phyloP scores from a whole-genome alignment of 306 rosid species.

The Macrotyloma uniflorum region DNA sequence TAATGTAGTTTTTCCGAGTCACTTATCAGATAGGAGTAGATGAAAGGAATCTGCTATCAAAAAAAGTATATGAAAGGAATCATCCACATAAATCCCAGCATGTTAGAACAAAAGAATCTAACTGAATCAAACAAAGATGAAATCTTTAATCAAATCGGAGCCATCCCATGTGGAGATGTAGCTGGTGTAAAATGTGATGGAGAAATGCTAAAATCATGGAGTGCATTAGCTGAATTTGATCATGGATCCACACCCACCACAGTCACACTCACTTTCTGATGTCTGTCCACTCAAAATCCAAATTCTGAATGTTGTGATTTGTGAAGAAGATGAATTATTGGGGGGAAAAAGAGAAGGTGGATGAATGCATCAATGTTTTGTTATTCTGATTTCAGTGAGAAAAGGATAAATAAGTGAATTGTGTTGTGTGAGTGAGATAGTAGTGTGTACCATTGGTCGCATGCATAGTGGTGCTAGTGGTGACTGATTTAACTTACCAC shows the following conservation, averaged over 20 bases:
- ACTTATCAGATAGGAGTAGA: not conserved
- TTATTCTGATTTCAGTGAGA: not conserved
- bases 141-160: constrained; percentile 8
- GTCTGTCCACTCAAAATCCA: not conserved
- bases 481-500: not conserved
- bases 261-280: not conserved
- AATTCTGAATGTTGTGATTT: not conserved
- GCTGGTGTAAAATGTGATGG: not conserved
- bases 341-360: not conserved
- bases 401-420: too few relatives aligned
- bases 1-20: not conserved
- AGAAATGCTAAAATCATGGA: not conserved
- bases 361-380: not conserved
- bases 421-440: not conserved
- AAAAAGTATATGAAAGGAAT: not conserved
- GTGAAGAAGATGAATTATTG: not conserved
- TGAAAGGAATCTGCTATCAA: too few relatives aligned
- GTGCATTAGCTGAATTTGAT: not conserved
- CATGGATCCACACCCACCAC: not conserved
- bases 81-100: not conserved
- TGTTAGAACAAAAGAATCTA: not conserved
- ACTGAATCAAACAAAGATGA: not conserved
- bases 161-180: not conserved
- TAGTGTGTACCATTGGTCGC: not conserved
- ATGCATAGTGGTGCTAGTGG: not conserved